phyloP scores from a whole-genome alignment of 441 rosid species.

The Melastoma candidum region DNA sequence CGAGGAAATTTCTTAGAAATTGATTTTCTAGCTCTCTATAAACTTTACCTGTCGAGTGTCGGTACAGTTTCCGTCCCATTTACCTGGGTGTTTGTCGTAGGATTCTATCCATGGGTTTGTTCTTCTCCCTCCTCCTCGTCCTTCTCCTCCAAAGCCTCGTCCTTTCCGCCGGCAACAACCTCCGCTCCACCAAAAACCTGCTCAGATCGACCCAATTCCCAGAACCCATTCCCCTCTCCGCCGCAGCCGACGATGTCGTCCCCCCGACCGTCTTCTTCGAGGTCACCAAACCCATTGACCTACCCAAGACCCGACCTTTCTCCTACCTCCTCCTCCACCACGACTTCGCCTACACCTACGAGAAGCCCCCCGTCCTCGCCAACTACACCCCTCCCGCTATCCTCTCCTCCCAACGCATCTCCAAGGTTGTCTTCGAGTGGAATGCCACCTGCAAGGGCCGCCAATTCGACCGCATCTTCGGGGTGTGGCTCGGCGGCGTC shows the following conservation, averaged over 20 bases:
- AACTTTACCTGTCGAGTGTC: too few relatives aligned
- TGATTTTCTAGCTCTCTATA: too few relatives aligned
- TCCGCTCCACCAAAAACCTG: slow-evolving; percentile 20
- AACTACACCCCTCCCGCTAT: slow-evolving; percentile 49
- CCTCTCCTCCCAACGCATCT: slow-evolving; percentile 38
- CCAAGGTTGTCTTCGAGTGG: slow-evolving; percentile 72
- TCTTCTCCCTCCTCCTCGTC: slow-evolving; percentile 18
- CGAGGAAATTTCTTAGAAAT: too few relatives aligned
- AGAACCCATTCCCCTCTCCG: slow-evolving; percentile 1
- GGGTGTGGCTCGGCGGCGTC: slow-evolving; percentile 74
- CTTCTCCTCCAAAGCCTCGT: slow-evolving; percentile 19
- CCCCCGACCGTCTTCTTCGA: slow-evolving; percentile 60
- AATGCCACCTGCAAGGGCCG: slow-evolving; percentile 61
- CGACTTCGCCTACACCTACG: slow-evolving; percentile 61
- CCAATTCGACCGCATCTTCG: slow-evolving; percentile 81
- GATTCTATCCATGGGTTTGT: neutral
- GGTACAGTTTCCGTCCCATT: too few relatives aligned
- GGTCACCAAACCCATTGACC: slow-evolving; percentile 55
- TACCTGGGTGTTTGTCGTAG: too few relatives aligned
- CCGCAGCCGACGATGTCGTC: slow-evolving; percentile 8
- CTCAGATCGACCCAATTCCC: slow-evolving; percentile 15
- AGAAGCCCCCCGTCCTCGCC: slow-evolving; percentile 43
- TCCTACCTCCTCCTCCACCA: slow-evolving; percentile 44
- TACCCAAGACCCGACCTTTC: slow-evolving; percentile 44
- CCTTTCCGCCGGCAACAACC: slow-evolving; percentile 19